Evolutionary conservation across 768 basidiomycete genomes (phyloP).

Genomic region (Russula vinacea): DNA sequence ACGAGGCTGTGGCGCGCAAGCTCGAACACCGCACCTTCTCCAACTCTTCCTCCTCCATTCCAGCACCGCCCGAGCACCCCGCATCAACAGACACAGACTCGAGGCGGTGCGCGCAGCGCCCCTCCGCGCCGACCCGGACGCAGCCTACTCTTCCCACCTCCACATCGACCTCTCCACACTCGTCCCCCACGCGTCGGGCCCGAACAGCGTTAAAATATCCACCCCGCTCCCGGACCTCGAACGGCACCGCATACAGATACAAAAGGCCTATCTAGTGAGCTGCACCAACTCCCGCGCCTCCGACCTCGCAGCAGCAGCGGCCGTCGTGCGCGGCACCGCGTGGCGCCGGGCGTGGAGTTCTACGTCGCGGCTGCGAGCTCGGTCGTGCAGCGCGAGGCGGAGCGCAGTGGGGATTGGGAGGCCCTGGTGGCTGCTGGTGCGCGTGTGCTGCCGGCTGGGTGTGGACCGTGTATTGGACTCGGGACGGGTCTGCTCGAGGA

Average conservation of each 20-base stretch:
- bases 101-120: constrained; percentile 53
- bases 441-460: constrained; percentile 89
- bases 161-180: constrained; percentile 90
- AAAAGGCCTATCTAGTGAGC: constrained; percentile 97
- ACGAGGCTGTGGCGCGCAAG: constrained; percentile 67
- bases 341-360: constrained; percentile 90
- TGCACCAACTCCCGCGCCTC: constrained; percentile 98
- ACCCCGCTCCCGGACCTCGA: constrained; percentile 86
- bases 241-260: constrained; percentile 68
- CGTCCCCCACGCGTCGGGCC: constrained; percentile 93
- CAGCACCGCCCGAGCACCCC: constrained; percentile 77
- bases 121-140: constrained; percentile 70
- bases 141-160: constrained; percentile 82
- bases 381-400: constrained; percentile 86
- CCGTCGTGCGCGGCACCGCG: constrained; percentile 81
- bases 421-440: constrained; percentile 84
- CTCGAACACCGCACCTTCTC: constrained; percentile 73
- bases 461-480: constrained; percentile 97
- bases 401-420: constrained; percentile 84
- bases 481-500: constrained; percentile 91
- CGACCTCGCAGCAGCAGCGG: constrained; percentile 88
- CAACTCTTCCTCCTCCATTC: constrained; percentile 45
- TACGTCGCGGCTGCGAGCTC: constrained; percentile 97
- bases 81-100: constrained; percentile 75
- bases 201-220: constrained; percentile 97